Conservation (phyloP, 371 early-diverging fungal genomes). For the Smittium culicis region DNA sequence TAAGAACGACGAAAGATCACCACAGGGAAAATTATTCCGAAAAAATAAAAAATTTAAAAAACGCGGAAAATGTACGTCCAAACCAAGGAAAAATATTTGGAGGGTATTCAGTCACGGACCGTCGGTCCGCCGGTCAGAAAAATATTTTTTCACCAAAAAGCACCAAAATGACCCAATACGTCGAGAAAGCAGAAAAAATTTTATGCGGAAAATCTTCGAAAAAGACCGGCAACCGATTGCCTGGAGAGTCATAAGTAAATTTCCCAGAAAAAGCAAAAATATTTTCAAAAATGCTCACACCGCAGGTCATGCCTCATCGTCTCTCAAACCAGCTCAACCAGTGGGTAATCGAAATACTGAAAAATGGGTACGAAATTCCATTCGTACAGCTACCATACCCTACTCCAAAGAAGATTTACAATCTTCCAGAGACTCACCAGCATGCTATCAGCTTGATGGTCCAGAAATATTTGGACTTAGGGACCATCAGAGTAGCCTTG, state of each 20-base stretch:
- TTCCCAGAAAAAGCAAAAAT: neutral
- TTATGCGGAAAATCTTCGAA: neutral
- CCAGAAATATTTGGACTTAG: neutral
- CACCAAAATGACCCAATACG: neutral
- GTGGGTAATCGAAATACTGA: neutral
- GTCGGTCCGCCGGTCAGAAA: neutral
- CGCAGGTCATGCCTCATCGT: neutral
- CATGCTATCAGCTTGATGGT: neutral
- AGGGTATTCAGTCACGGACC: neutral
- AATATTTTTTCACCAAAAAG: neutral
- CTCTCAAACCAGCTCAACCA: neutral
- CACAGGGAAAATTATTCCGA: neutral
- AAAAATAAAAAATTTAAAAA: neutral
- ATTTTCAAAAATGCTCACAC: neutral
- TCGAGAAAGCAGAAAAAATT: constrained; percentile 1
- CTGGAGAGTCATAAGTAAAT: neutral
- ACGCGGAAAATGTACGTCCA: neutral
- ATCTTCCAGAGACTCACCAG: neutral
- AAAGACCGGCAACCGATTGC: neutral
- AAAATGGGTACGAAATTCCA: neutral
- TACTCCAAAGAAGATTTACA: neutral
- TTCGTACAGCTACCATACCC: neutral
- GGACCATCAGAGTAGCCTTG: neutral
- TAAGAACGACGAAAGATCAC: neutral
- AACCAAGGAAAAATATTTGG: neutral